Evolutionary conservation across 441 rosid species (phyloP).

Genomic region (Croton setiger): DNA sequence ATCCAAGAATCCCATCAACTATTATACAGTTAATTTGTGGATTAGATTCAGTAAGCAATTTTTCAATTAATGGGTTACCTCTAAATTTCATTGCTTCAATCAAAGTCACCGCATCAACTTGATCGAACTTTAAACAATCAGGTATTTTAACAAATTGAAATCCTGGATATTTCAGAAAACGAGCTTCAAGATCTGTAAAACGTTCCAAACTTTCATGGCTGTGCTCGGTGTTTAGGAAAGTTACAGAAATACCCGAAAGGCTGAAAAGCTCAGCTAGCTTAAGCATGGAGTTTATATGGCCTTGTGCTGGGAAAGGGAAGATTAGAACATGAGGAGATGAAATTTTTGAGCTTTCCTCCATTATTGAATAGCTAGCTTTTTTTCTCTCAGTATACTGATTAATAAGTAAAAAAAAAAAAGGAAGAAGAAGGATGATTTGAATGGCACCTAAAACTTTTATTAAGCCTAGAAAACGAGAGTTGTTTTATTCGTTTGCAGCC

Average conservation of each 20-base stretch:
- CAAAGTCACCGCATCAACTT: neutral
- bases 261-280: slow-evolving; percentile 20
- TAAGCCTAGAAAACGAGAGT: no score
- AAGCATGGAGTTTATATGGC: slow-evolving; percentile 21
- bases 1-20: slow-evolving; percentile 32
- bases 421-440: no score
- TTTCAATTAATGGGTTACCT: slow-evolving; percentile 21
- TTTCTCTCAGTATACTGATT: no score
- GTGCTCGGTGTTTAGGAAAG: slow-evolving; percentile 17
- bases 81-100: neutral
- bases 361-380: neutral
- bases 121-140: slow-evolving; percentile 10
- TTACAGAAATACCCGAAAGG: slow-evolving; percentile 18
- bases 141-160: slow-evolving; percentile 13
- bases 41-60: slow-evolving; percentile 16
- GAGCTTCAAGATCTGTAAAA: slow-evolving; percentile 12
- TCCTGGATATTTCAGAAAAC: slow-evolving; percentile 15
- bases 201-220: slow-evolving; percentile 9
- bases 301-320: slow-evolving; percentile 16
- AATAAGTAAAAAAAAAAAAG: no score
- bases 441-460: no score
- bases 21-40: slow-evolving; percentile 34
- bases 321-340: slow-evolving; percentile 23
- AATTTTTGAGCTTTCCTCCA: neutral
- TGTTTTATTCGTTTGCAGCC: no score